Base-by-base conservation (phyloP, 2,329 filamentous ascomycete genomes). In the Massarina eburnea region DNA sequence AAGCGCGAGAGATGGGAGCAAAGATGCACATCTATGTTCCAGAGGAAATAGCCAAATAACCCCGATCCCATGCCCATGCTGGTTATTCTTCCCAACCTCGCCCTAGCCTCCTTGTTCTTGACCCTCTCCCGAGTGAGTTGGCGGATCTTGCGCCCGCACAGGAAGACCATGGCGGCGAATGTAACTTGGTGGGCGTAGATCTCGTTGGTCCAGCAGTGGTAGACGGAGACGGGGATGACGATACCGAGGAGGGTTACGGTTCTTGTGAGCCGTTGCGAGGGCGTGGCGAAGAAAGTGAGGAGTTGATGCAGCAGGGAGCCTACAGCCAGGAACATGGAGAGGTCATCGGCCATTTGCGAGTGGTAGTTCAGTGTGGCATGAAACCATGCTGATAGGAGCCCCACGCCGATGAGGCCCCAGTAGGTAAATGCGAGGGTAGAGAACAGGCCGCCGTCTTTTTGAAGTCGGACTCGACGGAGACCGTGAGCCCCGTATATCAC, bases 311-410 rank as follows among this genome's bases (percentile, higher is more conserved):
- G 68, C 43, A 83, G 71, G 0, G 78, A 71, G 48, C 76, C 78
- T 18, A 73, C 74, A 4, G 82, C 72, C 10, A 79, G 64, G 22
- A 82, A 73, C 80, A 82, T 83, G 43, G 78, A 77, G n/a, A 83
- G 66, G 54, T 84, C 80, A 53, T 83, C 81, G 51, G 73, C 69
- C 73, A 75, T 74, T 54, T 76, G 73, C 37, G 71, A 72, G 51
- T 74, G 72, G 46, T 74, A 74, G 44, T 75, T 75, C 36, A 75
- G 48, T 0, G 71, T 74, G 1, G 71, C 62, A 57, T 77, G 74
- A 47, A 72, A 77, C 48, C 69, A 66, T 6, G 63, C 71, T 1
- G 67, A 72, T 3, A 73, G 63, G 14, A 76, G 44, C 15, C 74
- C 74, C 6, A 76, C 74, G 29, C 62, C 58, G 17, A 72, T 70